Percentiles rank a stretch among this genome's conserved stretches.
These are phyloP conservation scores for Backusella morwellensis DNA, from an alignment of 192 early-diverging fungal genomes.

Conservation along the genomic window DNA sequence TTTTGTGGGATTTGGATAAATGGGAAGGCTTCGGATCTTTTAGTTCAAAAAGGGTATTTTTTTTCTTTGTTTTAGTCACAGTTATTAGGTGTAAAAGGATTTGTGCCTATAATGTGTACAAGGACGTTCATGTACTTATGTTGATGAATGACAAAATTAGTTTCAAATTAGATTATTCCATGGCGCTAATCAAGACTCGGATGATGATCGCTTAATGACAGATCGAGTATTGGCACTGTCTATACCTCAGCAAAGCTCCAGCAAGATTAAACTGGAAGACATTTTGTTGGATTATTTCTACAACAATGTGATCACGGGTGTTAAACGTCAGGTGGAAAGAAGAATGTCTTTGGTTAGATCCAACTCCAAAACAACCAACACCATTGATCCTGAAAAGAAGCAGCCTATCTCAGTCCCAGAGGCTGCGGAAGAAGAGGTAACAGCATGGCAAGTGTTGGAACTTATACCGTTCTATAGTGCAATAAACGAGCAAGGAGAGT, in stretches of 20 bases:
- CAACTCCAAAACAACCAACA: neutral
- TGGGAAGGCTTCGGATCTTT: neutral
- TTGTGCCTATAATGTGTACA: neutral
- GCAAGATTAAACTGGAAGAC: neutral
- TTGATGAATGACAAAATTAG: conserved; percentile 1
- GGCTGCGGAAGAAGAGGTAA: neutral
- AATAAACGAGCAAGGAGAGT: neutral
- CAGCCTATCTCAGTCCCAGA: neutral
- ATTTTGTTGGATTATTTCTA: neutral
- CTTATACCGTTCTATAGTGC: neutral
- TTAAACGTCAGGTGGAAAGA: neutral
- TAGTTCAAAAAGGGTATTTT: neutral
- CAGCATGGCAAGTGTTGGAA: neutral
- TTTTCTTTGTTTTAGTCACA: neutral
- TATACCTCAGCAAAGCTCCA: neutral
- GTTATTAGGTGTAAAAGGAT: neutral
- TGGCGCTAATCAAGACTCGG: neutral
- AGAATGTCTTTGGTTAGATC: neutral
- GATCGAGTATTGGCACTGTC: neutral
- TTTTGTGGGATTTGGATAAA: neutral
- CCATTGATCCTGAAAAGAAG: neutral
- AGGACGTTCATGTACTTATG: neutral
- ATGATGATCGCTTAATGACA: neutral
- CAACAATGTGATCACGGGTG: neutral
- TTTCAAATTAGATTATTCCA: conserved; percentile 11